These are phyloP conservation scores for Fusarium domesticum DNA, from an alignment of 2,329 filamentous ascomycete species.

Conservation along the genomic window DNA sequence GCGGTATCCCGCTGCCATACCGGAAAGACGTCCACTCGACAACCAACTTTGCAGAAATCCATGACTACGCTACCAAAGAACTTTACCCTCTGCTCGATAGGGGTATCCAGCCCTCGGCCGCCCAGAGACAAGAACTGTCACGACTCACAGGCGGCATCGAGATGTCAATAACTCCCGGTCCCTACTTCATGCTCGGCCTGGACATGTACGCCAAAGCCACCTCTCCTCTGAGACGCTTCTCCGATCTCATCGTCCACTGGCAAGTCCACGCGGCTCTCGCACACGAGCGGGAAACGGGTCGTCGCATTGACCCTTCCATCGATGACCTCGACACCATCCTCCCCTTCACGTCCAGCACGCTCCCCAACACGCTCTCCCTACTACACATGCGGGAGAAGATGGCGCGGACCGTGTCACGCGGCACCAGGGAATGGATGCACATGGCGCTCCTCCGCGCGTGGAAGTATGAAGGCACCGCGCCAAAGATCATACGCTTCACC, in stretches of 20 bases:
- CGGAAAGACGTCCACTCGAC: constrained; percentile 46
- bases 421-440: constrained; percentile 52
- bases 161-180: constrained; percentile 50
- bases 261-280: constrained; percentile 60
- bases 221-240: constrained; percentile 63
- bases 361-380: constrained; percentile 47
- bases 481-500: constrained; percentile 48
- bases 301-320: constrained; percentile 23
- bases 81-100: constrained; percentile 34
- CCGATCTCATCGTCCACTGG: constrained; percentile 63
- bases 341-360: constrained; percentile 42
- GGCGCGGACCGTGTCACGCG: constrained; percentile 43
- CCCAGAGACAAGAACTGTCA: constrained; percentile 31
- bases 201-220: constrained; percentile 63
- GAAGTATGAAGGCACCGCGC: constrained; percentile 50
- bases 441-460: constrained; percentile 61
- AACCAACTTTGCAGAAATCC: constrained; percentile 35
- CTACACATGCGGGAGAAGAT: constrained; percentile 53
- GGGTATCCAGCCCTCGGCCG: constrained; percentile 34
- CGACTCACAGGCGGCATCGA: constrained; percentile 47
- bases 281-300: constrained; percentile 38
- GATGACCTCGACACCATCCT: constrained; percentile 39
- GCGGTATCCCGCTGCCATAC: constrained; percentile 59
- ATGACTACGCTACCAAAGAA: constrained; percentile 37
- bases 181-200: constrained; percentile 56